A percentile compares a stretch with the other conserved stretches of the same genome.
Conservation (phyloP, 352 stramenopile genomes). For the Phytophthora aleatoria region DNA sequence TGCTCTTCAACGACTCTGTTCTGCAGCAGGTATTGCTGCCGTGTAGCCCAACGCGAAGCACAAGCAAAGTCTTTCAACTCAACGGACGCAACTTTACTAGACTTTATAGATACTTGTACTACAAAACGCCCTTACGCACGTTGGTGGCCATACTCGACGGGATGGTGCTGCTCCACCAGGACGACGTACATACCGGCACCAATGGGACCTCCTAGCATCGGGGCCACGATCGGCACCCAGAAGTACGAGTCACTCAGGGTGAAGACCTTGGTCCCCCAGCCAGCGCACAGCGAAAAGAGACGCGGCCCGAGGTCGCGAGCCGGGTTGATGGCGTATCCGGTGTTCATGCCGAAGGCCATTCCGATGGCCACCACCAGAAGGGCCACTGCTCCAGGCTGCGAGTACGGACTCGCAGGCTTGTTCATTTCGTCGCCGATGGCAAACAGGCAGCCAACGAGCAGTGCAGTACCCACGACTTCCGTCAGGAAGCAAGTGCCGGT, state of each 20-base stretch:
- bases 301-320: conserved; percentile 53
- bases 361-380: conserved; percentile 59
- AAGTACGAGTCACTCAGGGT: conserved; percentile 50
- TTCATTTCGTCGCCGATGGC: conserved; percentile 61
- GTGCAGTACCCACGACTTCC: conserved; percentile 59
- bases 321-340: conserved; percentile 72
- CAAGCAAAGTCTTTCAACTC: conserved; percentile 8
- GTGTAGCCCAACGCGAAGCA: not conserved
- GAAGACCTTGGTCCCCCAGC: conserved; percentile 48
- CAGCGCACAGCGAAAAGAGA: conserved; percentile 45
- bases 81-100: conserved; percentile 23
- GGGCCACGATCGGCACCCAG: conserved; percentile 56
- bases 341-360: conserved; percentile 76
- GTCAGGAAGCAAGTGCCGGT: conserved; percentile 60
- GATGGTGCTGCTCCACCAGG: conserved; percentile 42
- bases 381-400: conserved; percentile 45
- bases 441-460: conserved; percentile 62
- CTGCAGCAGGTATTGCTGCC: not conserved
- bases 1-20: not conserved
- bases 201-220: conserved; percentile 41
- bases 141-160: conserved; percentile 28
- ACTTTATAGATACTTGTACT: conserved; percentile 19
- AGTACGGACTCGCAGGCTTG: conserved; percentile 49
- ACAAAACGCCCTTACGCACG: conserved; percentile 10
- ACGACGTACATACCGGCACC: conserved; percentile 39